These are phyloP conservation scores for Rubia peregrina DNA, from an alignment of 305 asterid species.

Conservation along the genomic window DNA sequence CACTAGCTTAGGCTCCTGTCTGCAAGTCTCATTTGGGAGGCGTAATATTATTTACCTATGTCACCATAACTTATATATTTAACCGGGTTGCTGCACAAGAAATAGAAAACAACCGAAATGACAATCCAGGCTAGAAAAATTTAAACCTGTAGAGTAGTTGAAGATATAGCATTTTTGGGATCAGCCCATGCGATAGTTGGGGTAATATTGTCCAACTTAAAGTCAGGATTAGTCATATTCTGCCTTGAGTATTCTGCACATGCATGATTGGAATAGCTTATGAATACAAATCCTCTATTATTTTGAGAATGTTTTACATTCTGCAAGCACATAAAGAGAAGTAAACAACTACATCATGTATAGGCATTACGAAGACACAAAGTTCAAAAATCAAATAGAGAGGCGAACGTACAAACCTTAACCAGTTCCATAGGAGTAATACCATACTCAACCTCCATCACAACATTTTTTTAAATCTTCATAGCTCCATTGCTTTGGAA, in stretches of 20 bases:
- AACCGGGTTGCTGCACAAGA: neutral
- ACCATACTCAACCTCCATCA: constrained; percentile 76
- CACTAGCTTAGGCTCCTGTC: no score
- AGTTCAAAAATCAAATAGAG: neutral
- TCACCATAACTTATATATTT: neutral
- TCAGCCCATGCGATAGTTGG: constrained; percentile 99
- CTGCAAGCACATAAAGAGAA: constrained; percentile 26
- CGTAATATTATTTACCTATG: no score
- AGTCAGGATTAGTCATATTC: constrained; percentile 61
- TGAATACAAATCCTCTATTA: constrained; percentile 79
- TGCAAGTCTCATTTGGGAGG: no score
- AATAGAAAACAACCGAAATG: neutral
- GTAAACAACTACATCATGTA: neutral
- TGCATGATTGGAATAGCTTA: constrained; percentile 83
- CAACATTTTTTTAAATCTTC: constrained; percentile 64
- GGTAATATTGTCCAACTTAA: constrained; percentile 72
- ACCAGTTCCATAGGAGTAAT: constrained; percentile 58
- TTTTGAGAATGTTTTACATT: constrained; percentile 69
- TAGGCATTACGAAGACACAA: neutral
- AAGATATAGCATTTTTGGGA: constrained; percentile 66
- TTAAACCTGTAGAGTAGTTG: constrained; percentile 56
- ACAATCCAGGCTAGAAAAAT: neutral
- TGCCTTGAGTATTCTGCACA: constrained; percentile 93
- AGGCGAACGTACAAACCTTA: constrained; percentile 42
- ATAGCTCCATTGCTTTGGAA: constrained; percentile 76